These are phyloP conservation scores for Trichophyton verrucosum DNA, from an alignment of 2,329 filamentous ascomycete species.

Conservation along the genomic window DNA sequence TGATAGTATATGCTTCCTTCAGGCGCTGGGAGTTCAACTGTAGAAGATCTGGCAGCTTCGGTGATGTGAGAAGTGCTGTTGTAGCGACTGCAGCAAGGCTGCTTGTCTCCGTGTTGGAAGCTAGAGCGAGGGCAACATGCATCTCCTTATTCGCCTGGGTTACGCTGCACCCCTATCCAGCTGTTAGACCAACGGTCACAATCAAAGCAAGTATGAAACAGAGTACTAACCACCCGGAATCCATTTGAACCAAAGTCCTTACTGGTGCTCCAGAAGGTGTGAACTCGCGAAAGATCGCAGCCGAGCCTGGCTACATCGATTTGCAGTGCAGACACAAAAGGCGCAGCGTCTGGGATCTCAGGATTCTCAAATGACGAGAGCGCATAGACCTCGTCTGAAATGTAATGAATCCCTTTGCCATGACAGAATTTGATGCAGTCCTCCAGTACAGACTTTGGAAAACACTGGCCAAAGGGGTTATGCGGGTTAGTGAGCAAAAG, in stretches of 20 bases:
- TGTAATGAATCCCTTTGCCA: constrained; percentile 40
- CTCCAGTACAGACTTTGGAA: background rate
- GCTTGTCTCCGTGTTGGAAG: background rate
- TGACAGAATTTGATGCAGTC: constrained; percentile 30
- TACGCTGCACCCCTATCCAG: background rate
- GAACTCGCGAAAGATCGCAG: constrained; percentile 35
- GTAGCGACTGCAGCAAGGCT: background rate
- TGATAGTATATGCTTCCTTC: background rate
- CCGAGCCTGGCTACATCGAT: constrained; percentile 36
- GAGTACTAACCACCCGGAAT: constrained; percentile 25
- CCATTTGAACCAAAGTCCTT: constrained; percentile 48
- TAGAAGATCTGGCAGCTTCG: background rate
- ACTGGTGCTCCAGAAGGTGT: constrained; percentile 38
- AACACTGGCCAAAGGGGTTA: constrained; percentile 1
- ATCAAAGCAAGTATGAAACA: background rate
- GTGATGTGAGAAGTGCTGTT: background rate
- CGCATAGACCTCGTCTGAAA: constrained; percentile 49
- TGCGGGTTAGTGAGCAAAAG: background rate
- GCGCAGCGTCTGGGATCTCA: constrained; percentile 17
- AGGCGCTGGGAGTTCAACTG: background rate
- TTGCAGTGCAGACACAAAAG: constrained; percentile 37
- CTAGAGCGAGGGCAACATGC: background rate
- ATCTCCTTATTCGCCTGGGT: background rate
- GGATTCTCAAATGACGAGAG: constrained; percentile 39
- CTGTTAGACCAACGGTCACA: background rate